phyloP scores from a whole-genome alignment of 106 monocot genomes.

The Acorus gramineus region DNA sequence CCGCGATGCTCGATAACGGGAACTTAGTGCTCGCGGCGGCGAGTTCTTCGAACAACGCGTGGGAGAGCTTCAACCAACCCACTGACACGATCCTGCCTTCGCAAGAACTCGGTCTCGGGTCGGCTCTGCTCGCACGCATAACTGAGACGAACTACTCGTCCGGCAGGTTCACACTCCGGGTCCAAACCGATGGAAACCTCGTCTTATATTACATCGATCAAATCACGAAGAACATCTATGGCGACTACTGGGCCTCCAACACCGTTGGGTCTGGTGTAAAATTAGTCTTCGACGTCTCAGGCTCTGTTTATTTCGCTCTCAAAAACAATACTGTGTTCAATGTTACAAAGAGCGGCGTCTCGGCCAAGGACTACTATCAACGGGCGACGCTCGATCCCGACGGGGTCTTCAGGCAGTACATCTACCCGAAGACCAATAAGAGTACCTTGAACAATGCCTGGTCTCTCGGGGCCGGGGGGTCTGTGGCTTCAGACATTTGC shows the following conservation, averaged over 20 bases:
- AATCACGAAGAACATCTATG: too few relatives aligned
- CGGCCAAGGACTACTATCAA: background rate
- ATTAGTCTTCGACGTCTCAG: constrained; percentile 10
- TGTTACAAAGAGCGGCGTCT: background rate
- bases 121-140: background rate
- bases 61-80: too few relatives aligned
- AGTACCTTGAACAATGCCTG: background rate
- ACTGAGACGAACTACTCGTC: constrained; percentile 1
- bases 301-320: constrained; percentile 2
- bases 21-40: too few relatives aligned
- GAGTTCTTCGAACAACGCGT: too few relatives aligned
- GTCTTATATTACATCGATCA: background rate
- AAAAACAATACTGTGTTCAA: background rate
- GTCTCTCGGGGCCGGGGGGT: background rate
- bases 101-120: too few relatives aligned
- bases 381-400: constrained; percentile 21
- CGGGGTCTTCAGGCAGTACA: constrained; percentile 19
- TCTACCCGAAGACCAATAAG: constrained; percentile 2
- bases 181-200: constrained; percentile 11
- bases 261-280: constrained; percentile 1
- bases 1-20: too few relatives aligned
- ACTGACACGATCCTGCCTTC: too few relatives aligned
- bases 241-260: constrained; percentile 5
- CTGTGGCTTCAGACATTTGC: constrained; percentile 1
- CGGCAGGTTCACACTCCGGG: background rate